Evolutionary conservation across 768 basidiomycete species (phyloP).

Genomic region (Boletus insuetus): DNA sequence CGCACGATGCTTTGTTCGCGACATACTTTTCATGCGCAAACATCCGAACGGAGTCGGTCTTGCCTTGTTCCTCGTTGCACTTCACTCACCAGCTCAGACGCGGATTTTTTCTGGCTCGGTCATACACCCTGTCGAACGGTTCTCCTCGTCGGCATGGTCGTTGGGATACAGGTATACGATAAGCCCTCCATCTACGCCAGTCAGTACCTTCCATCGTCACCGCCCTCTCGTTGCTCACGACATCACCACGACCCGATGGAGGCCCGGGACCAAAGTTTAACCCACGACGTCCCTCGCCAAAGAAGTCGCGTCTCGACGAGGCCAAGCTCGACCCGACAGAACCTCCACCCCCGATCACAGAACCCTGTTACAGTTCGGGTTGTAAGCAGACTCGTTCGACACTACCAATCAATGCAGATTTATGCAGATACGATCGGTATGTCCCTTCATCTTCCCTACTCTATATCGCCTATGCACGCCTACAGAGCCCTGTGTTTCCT

Average conservation of each 20-base stretch:
- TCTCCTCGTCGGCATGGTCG: slow-evolving; percentile 58
- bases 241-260: neutral
- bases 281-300: slow-evolving; percentile 5
- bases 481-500: slow-evolving; percentile 45
- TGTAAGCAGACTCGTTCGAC: slow-evolving; percentile 42
- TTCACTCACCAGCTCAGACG: slow-evolving; percentile 31
- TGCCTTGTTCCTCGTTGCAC: neutral
- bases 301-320: slow-evolving; percentile 15
- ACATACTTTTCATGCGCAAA: slow-evolving; percentile 47
- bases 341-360: slow-evolving; percentile 38
- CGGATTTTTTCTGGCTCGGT: slow-evolving; percentile 71
- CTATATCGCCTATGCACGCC: neutral
- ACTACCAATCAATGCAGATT: slow-evolving; percentile 45
- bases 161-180: slow-evolving; percentile 61
- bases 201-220: slow-evolving; percentile 20
- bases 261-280: slow-evolving; percentile 1
- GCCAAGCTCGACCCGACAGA: slow-evolving; percentile 1
- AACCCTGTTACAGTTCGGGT: slow-evolving; percentile 49
- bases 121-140: slow-evolving; percentile 68
- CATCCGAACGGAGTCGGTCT: slow-evolving; percentile 28
- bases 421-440: slow-evolving; percentile 49
- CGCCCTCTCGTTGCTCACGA: neutral
- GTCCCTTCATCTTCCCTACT: slow-evolving; percentile 10
- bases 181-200: slow-evolving; percentile 57
- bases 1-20: slow-evolving; percentile 53